Base-by-base conservation (phyloP, 139 green algal genomes). In the Volvox reticuliferus region DNA sequence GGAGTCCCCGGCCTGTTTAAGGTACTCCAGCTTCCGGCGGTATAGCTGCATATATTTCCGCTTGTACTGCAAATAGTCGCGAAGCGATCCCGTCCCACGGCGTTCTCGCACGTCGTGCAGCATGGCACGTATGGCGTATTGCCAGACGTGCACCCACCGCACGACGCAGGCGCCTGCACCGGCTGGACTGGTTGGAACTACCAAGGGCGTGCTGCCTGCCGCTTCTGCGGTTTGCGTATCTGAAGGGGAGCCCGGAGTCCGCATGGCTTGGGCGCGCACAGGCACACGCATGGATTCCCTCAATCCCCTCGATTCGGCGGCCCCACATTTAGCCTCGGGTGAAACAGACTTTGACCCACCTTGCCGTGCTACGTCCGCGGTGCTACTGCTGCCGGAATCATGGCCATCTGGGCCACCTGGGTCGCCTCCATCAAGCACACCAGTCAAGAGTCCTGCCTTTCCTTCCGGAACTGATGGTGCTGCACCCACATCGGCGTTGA, bases 131-230 rank as follows among this genome's bases (percentile, higher is more conserved):
- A 92, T 85, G 24, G 94, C 94, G 79, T 95, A 96, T 65, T 91
- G 86, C 94, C 94, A 96, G n/a, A 96, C 91, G 33, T 92, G 87
- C 77, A 16, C 1, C 93, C 93, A n/a, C 22, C 50, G 44, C 21
- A 84, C 78, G 78, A 32, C 36, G 37, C 78, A 35, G 18, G 36
- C 36, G 78, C 36, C 12, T 20, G 75, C 32, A 30, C 75, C 75
- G 30, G 32, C 32, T 1, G 75, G 14, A 35, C 32, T 61, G 13
- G 30, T 1, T 20, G 32, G 32, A 35, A 73, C 65, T 24, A 12
- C 65, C 65, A 73, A 24, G 65, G 65, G 21, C 65, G 65, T 28
- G 65, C 21, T 73, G 65, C 21, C 65, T 9, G 65, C 65, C 65
- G 65, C 6, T 73, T 28, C 65, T 55, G 44, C 44, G 44, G 5